Percentiles rank a stretch among this genome's conserved stretches.
Conservation (phyloP, 2,329 filamentous ascomycete genomes). For the Talaromyces sp. region DNA sequence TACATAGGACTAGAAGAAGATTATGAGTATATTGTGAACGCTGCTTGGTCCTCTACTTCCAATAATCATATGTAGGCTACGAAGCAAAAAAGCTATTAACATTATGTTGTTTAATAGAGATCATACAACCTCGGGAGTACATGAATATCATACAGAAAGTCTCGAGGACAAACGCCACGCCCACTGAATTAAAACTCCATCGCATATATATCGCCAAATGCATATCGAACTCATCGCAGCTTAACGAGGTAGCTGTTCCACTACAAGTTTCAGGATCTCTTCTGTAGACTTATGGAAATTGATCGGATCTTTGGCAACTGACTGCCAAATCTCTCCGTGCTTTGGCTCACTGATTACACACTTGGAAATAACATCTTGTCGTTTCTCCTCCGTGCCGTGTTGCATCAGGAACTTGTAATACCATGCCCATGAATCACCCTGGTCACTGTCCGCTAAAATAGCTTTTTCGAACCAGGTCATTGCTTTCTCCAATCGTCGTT, state of each 20-base stretch:
- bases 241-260: constrained; percentile 38
- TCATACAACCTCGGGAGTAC: not conserved
- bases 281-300: constrained; percentile 73
- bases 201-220: constrained; percentile 3
- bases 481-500: constrained; percentile 87
- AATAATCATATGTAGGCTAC: no score
- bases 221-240: not conserved
- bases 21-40: not conserved
- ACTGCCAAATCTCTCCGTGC: constrained; percentile 91
- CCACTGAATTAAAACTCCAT: constrained; percentile 5
- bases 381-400: constrained; percentile 93
- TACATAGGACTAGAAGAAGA: not conserved
- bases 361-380: constrained; percentile 76
- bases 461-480: constrained; percentile 98
- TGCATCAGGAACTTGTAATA: constrained; percentile 91
- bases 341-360: constrained; percentile 79
- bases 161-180: constrained; percentile 7
- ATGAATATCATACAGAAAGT: not conserved
- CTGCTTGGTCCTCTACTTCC: not conserved
- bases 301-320: constrained; percentile 76
- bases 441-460: constrained; percentile 77
- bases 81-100: not conserved
- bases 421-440: constrained; percentile 96
- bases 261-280: constrained; percentile 78
- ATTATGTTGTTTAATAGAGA: not conserved